phyloP scores from a whole-genome alignment of 148 eudicot species.

The Rhododendron williamsianum region DNA sequence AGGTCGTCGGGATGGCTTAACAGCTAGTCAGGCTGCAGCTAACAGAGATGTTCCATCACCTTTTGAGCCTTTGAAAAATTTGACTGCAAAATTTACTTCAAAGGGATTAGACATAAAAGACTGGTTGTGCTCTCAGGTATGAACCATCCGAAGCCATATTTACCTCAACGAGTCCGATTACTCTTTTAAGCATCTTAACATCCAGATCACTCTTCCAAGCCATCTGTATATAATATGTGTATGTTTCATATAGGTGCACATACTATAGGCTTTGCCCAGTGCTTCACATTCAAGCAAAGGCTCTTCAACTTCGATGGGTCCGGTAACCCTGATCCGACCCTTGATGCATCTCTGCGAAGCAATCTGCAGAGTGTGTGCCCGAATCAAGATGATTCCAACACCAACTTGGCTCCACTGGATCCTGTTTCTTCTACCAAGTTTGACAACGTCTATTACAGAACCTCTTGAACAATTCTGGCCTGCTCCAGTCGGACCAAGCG shows the following conservation, averaged over 20 bases:
- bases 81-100: conserved; percentile 63
- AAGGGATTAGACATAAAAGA: conserved; percentile 59
- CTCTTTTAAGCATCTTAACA: not conserved
- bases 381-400: conserved; percentile 39
- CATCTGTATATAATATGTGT: not conserved
- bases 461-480: conserved; percentile 51
- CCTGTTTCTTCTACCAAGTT: conserved; percentile 39
- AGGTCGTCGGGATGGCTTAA: conserved; percentile 68
- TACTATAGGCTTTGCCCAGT: conserved; percentile 74
- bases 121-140: conserved; percentile 68
- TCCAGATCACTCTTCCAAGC: not conserved
- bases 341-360: conserved; percentile 36
- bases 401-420: conserved; percentile 57
- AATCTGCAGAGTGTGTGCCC: conserved; percentile 48
- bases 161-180: not conserved
- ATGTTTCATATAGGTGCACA: conserved; percentile 46
- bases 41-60: conserved; percentile 64
- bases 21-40: conserved; percentile 48
- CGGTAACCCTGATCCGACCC: conserved; percentile 58
- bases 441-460: conserved; percentile 50
- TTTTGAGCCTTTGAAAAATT: conserved; percentile 50
- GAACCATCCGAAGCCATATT: not conserved
- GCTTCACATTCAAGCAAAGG: conserved; percentile 54
- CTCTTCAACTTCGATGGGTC: conserved; percentile 57
- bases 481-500: conserved; percentile 64